Evolutionary conservation across 1,284 basidiomycete genomes (phyloP).

Genomic region (Athelia psychrophila): DNA sequence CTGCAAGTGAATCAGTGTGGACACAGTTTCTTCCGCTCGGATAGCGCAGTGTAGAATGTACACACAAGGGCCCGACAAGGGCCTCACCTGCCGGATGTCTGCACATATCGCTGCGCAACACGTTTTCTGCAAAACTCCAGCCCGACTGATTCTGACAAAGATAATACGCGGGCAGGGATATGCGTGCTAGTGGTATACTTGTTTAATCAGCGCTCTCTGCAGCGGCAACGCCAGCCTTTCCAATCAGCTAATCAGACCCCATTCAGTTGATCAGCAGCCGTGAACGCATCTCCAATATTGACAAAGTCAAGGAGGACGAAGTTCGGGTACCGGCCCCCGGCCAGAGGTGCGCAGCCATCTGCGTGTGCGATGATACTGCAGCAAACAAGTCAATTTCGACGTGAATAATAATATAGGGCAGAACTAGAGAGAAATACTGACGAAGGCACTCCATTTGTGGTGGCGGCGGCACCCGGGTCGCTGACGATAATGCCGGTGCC

Average conservation of each 20-base stretch:
- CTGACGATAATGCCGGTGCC: conserved; percentile 35
- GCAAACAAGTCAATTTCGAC: background rate
- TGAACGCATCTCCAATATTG: conserved; percentile 39
- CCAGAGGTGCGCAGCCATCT: conserved; percentile 39
- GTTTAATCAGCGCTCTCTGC: too few species aligned
- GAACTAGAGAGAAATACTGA: conserved; percentile 21
- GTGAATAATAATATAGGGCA: background rate
- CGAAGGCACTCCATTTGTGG: conserved; percentile 42
- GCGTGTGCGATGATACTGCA: conserved; percentile 43
- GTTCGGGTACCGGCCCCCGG: conserved; percentile 40
- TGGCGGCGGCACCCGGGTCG: conserved; percentile 35
- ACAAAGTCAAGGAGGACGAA: conserved; percentile 53
- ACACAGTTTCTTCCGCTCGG: too few species aligned
- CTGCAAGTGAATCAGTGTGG: too few species aligned
- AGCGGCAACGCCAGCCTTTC: too few species aligned
- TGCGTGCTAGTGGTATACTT: too few species aligned
- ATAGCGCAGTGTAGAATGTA: too few species aligned
- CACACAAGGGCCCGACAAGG: too few species aligned
- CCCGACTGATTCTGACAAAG: too few species aligned
- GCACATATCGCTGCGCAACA: too few species aligned
- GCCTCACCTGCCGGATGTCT: too few species aligned
- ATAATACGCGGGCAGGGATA: too few species aligned
- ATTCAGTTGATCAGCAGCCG: conserved; percentile 42
- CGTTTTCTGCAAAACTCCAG: too few species aligned
- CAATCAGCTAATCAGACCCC: conserved; percentile 34